Conservation (phyloP, 768 basidiomycete species). For the Chiua virens region DNA sequence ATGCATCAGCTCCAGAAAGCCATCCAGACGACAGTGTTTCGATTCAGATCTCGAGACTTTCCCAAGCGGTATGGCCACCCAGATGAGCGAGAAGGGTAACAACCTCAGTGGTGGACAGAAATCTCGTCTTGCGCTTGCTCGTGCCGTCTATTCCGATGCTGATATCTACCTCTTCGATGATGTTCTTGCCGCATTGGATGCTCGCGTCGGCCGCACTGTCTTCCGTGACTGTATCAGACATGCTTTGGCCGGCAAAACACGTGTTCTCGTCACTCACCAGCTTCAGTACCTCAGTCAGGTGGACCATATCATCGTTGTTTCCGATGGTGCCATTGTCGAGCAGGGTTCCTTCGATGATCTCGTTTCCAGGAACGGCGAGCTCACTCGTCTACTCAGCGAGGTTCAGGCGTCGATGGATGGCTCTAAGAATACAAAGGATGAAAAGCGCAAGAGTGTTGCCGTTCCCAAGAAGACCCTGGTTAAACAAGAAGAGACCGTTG, state of each 20-base stretch:
- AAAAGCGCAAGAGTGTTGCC: slow-evolving; percentile 21
- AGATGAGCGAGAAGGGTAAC: slow-evolving; percentile 48
- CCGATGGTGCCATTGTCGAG: slow-evolving; percentile 45
- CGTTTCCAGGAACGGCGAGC: slow-evolving; percentile 26
- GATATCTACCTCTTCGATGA: slow-evolving; percentile 47
- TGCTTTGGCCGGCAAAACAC: slow-evolving; percentile 24
- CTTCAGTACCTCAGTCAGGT: no score
- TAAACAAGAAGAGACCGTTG: slow-evolving; percentile 10
- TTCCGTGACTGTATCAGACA: slow-evolving; percentile 28
- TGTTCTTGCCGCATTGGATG: slow-evolving; percentile 47
- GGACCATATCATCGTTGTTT: slow-evolving; percentile 49
- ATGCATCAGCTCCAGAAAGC: slow-evolving; percentile 26
- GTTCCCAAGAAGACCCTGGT: slow-evolving; percentile 5
- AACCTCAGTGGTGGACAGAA: slow-evolving; percentile 50
- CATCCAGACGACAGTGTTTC: slow-evolving; percentile 27
- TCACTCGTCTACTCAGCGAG: slow-evolving; percentile 27
- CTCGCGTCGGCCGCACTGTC: slow-evolving; percentile 40
- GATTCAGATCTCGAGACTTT: slow-evolving; percentile 30
- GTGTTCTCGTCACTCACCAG: slow-evolving; percentile 30
- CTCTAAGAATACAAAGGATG: slow-evolving; percentile 9
- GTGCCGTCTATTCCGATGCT: slow-evolving; percentile 45
- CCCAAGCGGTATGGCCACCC: slow-evolving; percentile 35
- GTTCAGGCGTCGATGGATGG: slow-evolving; percentile 11
- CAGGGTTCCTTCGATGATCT: slow-evolving; percentile 44
- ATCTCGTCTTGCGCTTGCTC: slow-evolving; percentile 46